Conservation (phyloP, 495 filamentous ascomycete genomes). For the Penicillium verhagenii region DNA sequence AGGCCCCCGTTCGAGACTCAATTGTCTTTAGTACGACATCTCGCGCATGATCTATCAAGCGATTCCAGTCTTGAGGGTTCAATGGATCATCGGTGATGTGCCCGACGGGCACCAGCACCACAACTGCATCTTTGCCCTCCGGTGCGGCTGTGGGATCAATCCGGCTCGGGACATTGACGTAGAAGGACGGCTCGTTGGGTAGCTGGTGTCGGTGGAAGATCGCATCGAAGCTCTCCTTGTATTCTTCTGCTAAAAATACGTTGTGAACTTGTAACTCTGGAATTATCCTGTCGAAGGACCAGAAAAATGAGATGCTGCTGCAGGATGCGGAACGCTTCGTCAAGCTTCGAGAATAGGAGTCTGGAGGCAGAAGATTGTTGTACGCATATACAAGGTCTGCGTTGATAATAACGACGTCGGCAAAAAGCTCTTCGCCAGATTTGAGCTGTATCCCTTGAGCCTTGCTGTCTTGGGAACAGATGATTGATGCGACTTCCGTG, state of each 20-base stretch:
- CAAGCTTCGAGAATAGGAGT: conserved; percentile 47
- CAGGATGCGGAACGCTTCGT: conserved; percentile 54
- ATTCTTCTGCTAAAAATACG: conserved; percentile 70
- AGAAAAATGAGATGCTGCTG: conserved; percentile 73
- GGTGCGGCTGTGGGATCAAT: conserved; percentile 66
- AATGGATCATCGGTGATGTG: conserved; percentile 42
- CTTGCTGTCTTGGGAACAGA: conserved; percentile 40
- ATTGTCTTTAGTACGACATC: conserved; percentile 55
- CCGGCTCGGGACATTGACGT: conserved; percentile 67
- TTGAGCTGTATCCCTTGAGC: conserved; percentile 55
- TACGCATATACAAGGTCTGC: conserved; percentile 71
- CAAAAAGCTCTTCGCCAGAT: conserved; percentile 49
- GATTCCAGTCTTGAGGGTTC: conserved; percentile 54
- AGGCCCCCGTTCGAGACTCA: conserved; percentile 49
- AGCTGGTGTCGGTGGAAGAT: conserved; percentile 67
- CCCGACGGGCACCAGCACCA: conserved; percentile 67
- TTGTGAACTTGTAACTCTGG: conserved; percentile 66
- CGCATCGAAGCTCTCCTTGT: conserved; percentile 64
- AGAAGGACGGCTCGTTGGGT: conserved; percentile 65
- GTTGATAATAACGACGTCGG: conserved; percentile 65
- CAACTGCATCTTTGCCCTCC: conserved; percentile 55
- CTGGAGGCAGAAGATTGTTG: conserved; percentile 57
- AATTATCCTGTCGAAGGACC: conserved; percentile 56
- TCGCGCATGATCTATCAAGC: conserved; percentile 51
- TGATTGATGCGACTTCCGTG: conserved; percentile 48